These are phyloP conservation scores for Tetracentron sinense DNA, from an alignment of 164 flowering plant species.

Conservation along the genomic window DNA sequence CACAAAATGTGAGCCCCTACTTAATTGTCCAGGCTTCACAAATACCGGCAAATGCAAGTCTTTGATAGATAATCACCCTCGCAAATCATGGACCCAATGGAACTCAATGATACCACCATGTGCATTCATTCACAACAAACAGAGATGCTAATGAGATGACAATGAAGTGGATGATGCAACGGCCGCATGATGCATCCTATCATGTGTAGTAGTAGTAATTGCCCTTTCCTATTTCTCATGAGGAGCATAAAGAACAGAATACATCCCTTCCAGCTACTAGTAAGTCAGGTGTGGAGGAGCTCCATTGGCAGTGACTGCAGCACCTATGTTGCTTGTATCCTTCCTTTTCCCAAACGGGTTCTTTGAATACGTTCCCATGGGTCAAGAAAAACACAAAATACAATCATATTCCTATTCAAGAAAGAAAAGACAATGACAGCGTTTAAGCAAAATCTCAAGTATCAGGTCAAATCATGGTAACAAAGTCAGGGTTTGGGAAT, in stretches of 20 bases:
- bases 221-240: conserved; percentile 18
- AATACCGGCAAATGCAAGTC: conserved; percentile 42
- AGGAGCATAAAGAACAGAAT: conserved; percentile 58
- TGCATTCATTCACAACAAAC: conserved; percentile 45
- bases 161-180: conserved; percentile 79
- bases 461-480: no score
- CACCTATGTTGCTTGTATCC: conserved; percentile 41
- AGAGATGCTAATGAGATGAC: conserved; percentile 65
- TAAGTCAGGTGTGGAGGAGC: conserved; percentile 42
- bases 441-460: no score
- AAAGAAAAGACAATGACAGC: not conserved
- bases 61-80: conserved; percentile 7
- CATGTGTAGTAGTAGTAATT: conserved; percentile 40
- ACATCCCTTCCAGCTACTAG: conserved; percentile 85
- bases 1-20: conserved; percentile 17
- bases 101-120: conserved; percentile 39
- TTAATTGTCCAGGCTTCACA: conserved; percentile 20
- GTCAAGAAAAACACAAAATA: conserved; percentile 49
- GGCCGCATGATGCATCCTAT: conserved; percentile 90
- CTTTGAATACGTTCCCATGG: conserved; percentile 67
- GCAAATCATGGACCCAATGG: conserved; percentile 29
- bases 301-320: conserved; percentile 57
- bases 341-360: conserved; percentile 97
- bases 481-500: no score
- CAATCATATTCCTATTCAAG: not conserved